Evolutionary conservation across 257 asterid genomes (phyloP), one percentile per base, ranked within the genome.

Genomic region (Henckelia pumila): DNA sequence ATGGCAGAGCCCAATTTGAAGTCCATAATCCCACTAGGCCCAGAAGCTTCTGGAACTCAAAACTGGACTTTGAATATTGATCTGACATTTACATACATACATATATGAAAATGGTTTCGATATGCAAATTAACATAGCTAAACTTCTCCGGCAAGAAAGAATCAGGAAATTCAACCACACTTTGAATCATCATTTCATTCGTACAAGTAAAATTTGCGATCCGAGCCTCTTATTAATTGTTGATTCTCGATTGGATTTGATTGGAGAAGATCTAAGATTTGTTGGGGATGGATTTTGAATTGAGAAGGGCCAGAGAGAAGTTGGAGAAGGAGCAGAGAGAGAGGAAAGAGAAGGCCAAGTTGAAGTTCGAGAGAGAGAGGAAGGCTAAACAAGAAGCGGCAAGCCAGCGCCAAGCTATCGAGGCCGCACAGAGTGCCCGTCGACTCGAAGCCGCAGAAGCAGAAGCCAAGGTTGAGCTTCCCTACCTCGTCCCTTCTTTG

Each of bases 261-360:
- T 10, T 50, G 11, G 47, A 7, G 28, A 50, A 49, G 22, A 25
- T 23, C 32, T 13, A 69, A 56, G 49, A 6, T 26, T 32, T 74
- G 2, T 66, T 58, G 20, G 35, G 30, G 59, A 92, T 93, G 99
- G 97, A 93, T 80, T 93, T 84, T 59, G 97, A 90, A 77, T 70
- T 93, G 83, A 84, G 95, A 72, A 85, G 91, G 79, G 99, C 97
- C 8, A 80, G 89, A 35, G 96, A 90, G 84, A 93, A 93, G 88
- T 78, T 93, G 58, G 95, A 85, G 82, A 85, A 66, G 73, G 99
- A 93, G 74, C 97, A 91, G 77, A 78, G 62, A 64, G 98, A 88
- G 69, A 81, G 93, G 82, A 94, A 86, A 64, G 88, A 75, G 20
- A 79, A 68, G 68, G 99, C 99, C 25, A 88, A 72, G 76, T 66